These are phyloP conservation scores for Hyphopichia buzzinii DNA, from an alignment of 1,139 yeast genomes.

Conservation along the genomic window DNA sequence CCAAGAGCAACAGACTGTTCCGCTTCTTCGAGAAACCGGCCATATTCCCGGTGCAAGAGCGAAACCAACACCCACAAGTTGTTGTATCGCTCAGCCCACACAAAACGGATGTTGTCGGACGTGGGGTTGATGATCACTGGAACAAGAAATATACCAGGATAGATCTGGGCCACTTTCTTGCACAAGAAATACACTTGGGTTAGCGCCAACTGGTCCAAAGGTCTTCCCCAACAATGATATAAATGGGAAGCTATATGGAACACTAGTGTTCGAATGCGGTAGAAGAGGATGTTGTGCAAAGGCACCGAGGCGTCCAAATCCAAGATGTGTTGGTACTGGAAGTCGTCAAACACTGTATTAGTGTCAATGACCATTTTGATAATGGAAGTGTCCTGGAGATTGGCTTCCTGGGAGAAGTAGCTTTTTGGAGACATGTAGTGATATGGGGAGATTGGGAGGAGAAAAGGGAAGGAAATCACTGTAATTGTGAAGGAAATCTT, in stretches of 20 bases:
- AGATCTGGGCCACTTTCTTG: not conserved
- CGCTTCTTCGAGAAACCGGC: too few species aligned
- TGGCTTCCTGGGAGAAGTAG: too few species aligned
- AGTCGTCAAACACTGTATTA: too few species aligned
- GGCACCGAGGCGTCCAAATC: not conserved
- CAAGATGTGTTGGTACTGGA: not conserved
- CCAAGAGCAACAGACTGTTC: too few species aligned
- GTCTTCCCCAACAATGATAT: not conserved
- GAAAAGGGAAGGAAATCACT: too few species aligned
- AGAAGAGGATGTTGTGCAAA: not conserved
- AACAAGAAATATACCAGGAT: not conserved
- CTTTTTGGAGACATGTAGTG: too few species aligned
- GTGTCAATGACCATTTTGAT: too few species aligned
- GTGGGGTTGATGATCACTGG: not conserved
- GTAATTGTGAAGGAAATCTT: too few species aligned
- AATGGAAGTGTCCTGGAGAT: too few species aligned
- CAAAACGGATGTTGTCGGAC: not conserved
- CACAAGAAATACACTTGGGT: not conserved
- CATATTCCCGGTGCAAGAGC: not conserved
- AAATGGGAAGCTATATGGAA: too few species aligned
- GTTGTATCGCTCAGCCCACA: slow-evolving; percentile 1
- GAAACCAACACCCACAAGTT: slow-evolving; percentile 3
- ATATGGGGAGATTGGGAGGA: too few species aligned
- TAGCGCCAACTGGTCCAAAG: not conserved
- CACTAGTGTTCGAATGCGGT: too few species aligned